phyloP scores from a whole-genome alignment of 2,329 filamentous ascomycete species.

The Clonostachys byssicola region DNA sequence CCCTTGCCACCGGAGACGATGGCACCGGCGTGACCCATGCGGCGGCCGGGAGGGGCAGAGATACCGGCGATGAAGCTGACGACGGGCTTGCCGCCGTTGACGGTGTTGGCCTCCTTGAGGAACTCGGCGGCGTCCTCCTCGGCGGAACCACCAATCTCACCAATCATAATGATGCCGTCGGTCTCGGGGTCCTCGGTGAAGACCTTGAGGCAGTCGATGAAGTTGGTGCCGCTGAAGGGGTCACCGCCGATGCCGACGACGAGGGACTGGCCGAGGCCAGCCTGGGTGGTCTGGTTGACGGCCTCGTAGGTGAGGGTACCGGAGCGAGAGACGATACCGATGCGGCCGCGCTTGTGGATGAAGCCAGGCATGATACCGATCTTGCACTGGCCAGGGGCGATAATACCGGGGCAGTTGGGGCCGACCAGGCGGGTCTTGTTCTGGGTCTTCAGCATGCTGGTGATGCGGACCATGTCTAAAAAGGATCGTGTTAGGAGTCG shows the following conservation, averaged over 20 bases:
- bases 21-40: slow-evolving; percentile 98
- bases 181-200: slow-evolving; percentile 96
- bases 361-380: slow-evolving; percentile 99
- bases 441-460: slow-evolving; percentile 95
- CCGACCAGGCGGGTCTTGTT: slow-evolving; percentile 94
- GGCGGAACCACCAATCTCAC: slow-evolving; percentile 94
- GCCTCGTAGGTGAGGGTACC: slow-evolving; percentile 99
- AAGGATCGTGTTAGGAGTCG: slow-evolving; percentile 5
- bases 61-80: slow-evolving; percentile 99
- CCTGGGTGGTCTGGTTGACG: slow-evolving; percentile 98
- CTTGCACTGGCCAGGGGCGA: slow-evolving; percentile 94
- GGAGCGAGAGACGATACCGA: slow-evolving; percentile 97
- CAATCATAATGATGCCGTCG: slow-evolving; percentile 99
- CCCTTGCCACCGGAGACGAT: slow-evolving; percentile 98
- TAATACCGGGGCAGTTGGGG: slow-evolving; percentile 98
- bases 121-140: slow-evolving; percentile 99
- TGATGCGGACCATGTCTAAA: slow-evolving; percentile 97
- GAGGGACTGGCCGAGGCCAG: slow-evolving; percentile 94
- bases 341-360: slow-evolving; percentile 99
- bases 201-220: slow-evolving; percentile 97
- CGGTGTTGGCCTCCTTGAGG: slow-evolving; percentile 85
- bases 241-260: slow-evolving; percentile 98
- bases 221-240: slow-evolving; percentile 98
- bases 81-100: slow-evolving; percentile 83
- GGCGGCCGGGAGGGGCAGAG: slow-evolving; percentile 88